A percentile compares a stretch with the other conserved stretches of the same genome.
phyloP scores from a whole-genome alignment of 192 early-diverging fungal genomes.

The Spinellus fusiger region DNA sequence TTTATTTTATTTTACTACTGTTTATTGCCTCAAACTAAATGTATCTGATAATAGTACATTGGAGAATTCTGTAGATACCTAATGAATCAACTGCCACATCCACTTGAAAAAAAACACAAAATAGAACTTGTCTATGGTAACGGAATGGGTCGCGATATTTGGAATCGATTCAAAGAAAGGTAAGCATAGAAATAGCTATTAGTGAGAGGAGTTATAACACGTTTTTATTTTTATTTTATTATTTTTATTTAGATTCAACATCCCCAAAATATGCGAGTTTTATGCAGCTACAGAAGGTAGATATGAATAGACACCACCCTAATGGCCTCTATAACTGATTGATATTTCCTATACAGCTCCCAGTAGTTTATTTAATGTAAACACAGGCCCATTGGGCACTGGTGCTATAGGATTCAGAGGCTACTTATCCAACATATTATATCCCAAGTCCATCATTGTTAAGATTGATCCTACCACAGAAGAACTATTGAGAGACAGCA shows the following conservation, averaged over 20 bases:
- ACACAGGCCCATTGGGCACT: slow-evolving; percentile 37
- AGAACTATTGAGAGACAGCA: slow-evolving; percentile 39
- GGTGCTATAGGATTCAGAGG: slow-evolving; percentile 57
- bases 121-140: slow-evolving; percentile 57
- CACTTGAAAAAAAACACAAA: slow-evolving; percentile 44
- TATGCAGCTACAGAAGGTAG: slow-evolving; percentile 62
- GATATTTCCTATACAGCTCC: slow-evolving; percentile 2
- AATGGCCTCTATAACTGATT: background rate
- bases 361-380: slow-evolving; percentile 35
- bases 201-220: too few species aligned
- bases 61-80: slow-evolving; percentile 65
- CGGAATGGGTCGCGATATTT: slow-evolving; percentile 63
- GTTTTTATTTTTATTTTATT: too few species aligned
- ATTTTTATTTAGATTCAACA: slow-evolving; percentile 38
- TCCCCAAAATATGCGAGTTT: slow-evolving; percentile 50
- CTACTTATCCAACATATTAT: slow-evolving; percentile 15
- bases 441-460: slow-evolving; percentile 41
- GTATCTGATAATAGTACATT: slow-evolving; percentile 45
- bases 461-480: slow-evolving; percentile 51
- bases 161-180: slow-evolving; percentile 47
- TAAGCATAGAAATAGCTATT: background rate
- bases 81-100: slow-evolving; percentile 37
- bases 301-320: background rate
- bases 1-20: too few species aligned
- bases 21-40: background rate